phyloP scores from a whole-genome alignment of 257 asterid genomes.

The Nicotiana sylvestris region DNA sequence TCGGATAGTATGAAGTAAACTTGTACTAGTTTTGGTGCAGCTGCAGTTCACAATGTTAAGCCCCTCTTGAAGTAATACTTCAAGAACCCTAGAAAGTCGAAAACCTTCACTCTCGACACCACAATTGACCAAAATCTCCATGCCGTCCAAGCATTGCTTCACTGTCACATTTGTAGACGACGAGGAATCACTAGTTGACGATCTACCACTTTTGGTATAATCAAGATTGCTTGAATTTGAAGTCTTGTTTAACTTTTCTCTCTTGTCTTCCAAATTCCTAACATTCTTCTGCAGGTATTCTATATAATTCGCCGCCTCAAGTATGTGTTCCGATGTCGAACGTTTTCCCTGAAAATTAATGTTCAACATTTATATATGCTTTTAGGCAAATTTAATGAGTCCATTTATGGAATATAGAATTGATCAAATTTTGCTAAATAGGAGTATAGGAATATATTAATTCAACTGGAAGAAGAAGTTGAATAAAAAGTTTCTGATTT shows the following conservation, averaged over 20 bases:
- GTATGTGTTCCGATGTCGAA: slow-evolving; percentile 40
- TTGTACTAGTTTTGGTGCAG: slow-evolving; percentile 25
- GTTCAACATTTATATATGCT: neutral
- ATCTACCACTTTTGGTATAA: neutral
- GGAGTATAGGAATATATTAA: too few species aligned
- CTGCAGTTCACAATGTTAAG: slow-evolving; percentile 30
- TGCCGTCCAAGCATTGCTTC: slow-evolving; percentile 32
- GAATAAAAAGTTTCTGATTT: too few species aligned
- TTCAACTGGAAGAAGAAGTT: too few species aligned
- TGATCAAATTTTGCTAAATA: too few species aligned
- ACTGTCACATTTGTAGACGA: slow-evolving; percentile 26
- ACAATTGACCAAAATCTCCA: slow-evolving; percentile 37
- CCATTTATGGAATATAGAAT: too few species aligned
- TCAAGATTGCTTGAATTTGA: neutral
- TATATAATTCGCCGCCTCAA: slow-evolving; percentile 38
- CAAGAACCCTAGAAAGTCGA: slow-evolving; percentile 37
- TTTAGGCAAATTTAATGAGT: neutral
- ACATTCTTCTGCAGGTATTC: slow-evolving; percentile 27
- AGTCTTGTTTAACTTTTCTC: slow-evolving; percentile 17
- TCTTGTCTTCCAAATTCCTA: slow-evolving; percentile 25
- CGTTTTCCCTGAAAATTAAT: slow-evolving; percentile 37
- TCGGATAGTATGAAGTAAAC: slow-evolving; percentile 31
- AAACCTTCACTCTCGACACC: slow-evolving; percentile 18
- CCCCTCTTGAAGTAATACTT: slow-evolving; percentile 33
- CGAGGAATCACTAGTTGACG: neutral